These are phyloP conservation scores for Termitomyces titanicus DNA, from an alignment of 768 basidiomycete species.

Conservation along the genomic window DNA sequence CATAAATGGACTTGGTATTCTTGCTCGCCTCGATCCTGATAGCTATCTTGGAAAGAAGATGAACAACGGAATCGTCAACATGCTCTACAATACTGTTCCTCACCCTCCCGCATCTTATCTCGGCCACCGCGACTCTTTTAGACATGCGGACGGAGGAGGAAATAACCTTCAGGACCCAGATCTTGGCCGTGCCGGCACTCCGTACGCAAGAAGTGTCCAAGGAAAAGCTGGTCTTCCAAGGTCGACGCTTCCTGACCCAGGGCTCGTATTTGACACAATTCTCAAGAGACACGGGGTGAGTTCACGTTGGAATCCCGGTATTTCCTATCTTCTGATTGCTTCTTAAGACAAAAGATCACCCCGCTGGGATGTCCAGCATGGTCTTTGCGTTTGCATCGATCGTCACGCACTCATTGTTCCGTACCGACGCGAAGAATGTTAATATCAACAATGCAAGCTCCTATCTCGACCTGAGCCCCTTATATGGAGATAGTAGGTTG, in stretches of 20 bases:
- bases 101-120: conserved; percentile 39
- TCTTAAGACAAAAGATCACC: conserved; percentile 28
- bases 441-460: conserved; percentile 49
- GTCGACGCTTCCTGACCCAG: conserved; percentile 51
- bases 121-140: conserved; percentile 33
- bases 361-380: conserved; percentile 55
- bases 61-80: conserved; percentile 28
- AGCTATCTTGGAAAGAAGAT: conserved; percentile 17
- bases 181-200: conserved; percentile 46
- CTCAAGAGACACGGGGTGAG: conserved; percentile 36
- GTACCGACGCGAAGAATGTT: conserved; percentile 38
- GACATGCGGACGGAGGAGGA: conserved; percentile 44
- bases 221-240: conserved; percentile 35
- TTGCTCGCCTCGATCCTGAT: conserved; percentile 22
- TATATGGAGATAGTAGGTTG: conserved; percentile 47
- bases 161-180: conserved; percentile 44
- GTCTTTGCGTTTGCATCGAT: conserved; percentile 62
- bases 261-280: conserved; percentile 59
- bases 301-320: conserved; percentile 15
- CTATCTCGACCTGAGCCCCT: conserved; percentile 52
- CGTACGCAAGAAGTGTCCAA: conserved; percentile 52
- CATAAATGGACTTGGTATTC: conserved; percentile 21
- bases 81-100: conserved; percentile 58
- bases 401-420: conserved; percentile 47
- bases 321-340: not conserved